Evolutionary conservation across 2,329 filamentous ascomycete genomes (phyloP).

Genomic region (Nannizziopsis arthrosporioides): DNA sequence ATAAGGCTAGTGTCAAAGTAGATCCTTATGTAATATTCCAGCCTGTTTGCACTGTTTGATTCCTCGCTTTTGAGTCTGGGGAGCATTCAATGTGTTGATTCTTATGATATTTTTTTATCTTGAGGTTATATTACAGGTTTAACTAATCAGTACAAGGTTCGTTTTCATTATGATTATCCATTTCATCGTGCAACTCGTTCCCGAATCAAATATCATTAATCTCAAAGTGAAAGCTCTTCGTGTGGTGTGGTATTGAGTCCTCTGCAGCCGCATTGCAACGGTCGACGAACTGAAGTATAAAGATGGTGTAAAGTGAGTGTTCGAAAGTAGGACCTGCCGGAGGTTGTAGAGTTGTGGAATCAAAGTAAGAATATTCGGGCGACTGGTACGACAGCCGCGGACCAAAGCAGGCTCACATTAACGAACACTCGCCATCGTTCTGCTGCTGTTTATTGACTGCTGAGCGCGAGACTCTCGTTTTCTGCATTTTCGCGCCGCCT

Average conservation of each 20-base stretch:
- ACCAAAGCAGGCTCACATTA: constrained; percentile 52
- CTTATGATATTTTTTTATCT: not conserved
- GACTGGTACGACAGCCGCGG: too few species aligned
- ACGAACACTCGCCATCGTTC: constrained; percentile 74
- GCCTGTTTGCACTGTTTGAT: too few species aligned
- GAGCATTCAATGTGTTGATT: too few species aligned
- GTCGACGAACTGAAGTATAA: not conserved
- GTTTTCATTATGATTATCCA: constrained; percentile 1
- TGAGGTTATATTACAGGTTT: not conserved
- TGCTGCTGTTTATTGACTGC: constrained; percentile 57
- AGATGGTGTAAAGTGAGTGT: not conserved
- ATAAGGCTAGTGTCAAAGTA: not conserved
- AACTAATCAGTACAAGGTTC: not conserved
- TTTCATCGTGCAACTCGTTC: constrained; percentile 1
- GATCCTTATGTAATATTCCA: not conserved
- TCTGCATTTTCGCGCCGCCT: constrained; percentile 59
- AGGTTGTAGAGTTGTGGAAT: not conserved
- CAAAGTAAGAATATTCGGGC: too few species aligned
- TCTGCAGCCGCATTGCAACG: not conserved
- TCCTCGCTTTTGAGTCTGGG: too few species aligned
- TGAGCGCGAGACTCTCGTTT: constrained; percentile 67
- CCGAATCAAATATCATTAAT: not conserved
- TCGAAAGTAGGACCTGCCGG: constrained; percentile 3
- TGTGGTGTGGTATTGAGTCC: not conserved
- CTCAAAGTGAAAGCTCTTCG: not conserved